Evolutionary conservation across 2,329 filamentous ascomycete species (phyloP), one percentile per base, ranked within the genome.

Genomic region (Cladophialophora chaetospira): DNA sequence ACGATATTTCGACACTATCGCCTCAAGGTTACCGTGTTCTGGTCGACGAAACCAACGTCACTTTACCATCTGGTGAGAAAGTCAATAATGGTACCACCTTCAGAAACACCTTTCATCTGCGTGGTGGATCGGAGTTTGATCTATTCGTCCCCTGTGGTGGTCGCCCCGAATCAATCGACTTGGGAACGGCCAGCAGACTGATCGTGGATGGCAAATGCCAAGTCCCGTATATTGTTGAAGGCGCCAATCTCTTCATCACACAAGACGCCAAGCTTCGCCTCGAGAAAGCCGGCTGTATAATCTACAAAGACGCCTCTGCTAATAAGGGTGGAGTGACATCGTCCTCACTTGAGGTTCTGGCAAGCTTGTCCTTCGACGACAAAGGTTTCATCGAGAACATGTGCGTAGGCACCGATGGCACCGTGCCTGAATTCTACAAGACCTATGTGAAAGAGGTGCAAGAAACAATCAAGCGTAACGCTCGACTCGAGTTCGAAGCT

Each of bases 321-420:
- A 99, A 99, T 83, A 99, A 99, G 81, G 94, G 94, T 64, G 94
- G 94, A 72, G 94, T 99, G 43, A 99, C 94, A 0, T 97, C 91
- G 0, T 97, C 94, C 0, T 97, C 94, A 0, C 86, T 97, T 28
- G 94, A 99, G 70, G 94, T 99, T 4, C 84, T 99, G 21, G 94
- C 94, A 5, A 94, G 91, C 11, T 82, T 99, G 55, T 94, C 91
- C 36, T 97, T 99, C 70, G 90, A 99, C 68, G 94, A 99, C 65
- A 79, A 84, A 55, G 85, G 87, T 63, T 99, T 99, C 76, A 82
- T 88, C 50, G 81, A 91, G 74, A 87, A 99, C 80, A 99, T 99
- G 94, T 99, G 94, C 75, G 83, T 94, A 29, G 73, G 76, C 63
- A 85, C 91, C 64, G 82, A 88, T 63, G 94, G 91, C 49, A 84